Conservation (phyloP, 73 alveolate genomes). For the Urostyla sp. region DNA sequence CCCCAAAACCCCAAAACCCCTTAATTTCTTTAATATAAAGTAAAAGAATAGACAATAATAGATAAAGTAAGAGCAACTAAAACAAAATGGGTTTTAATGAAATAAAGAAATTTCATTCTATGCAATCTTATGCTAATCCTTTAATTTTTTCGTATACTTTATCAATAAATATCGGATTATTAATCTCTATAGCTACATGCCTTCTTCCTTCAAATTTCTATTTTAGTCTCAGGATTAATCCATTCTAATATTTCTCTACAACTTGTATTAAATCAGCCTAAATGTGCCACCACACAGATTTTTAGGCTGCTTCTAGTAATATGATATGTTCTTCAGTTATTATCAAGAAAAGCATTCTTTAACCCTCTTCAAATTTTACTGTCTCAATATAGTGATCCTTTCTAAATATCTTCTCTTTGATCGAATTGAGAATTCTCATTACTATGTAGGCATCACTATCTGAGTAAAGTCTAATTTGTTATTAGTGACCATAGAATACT, state of each 20-base stretch:
- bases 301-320: slow-evolving; percentile 49
- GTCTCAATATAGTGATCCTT: slow-evolving; percentile 61
- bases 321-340: slow-evolving; percentile 44
- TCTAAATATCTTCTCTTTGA: slow-evolving; percentile 17
- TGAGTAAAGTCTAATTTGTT: slow-evolving; percentile 35
- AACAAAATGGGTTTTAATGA: too few species aligned
- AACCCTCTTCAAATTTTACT: slow-evolving; percentile 16
- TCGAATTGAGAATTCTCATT: slow-evolving; percentile 21
- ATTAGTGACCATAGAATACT: slow-evolving; percentile 89
- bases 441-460: slow-evolving; percentile 46
- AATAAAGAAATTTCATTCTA: too few species aligned
- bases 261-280: slow-evolving; percentile 11
- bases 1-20: slow-evolving; percentile 29
- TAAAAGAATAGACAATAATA: too few species aligned
- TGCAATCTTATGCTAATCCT: neutral
- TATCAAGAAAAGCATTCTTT: slow-evolving; percentile 36
- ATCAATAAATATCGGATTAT: neutral
- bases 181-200: slow-evolving; percentile 23
- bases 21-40: neutral
- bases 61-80: too few species aligned
- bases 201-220: neutral
- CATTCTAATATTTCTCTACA: slow-evolving; percentile 46
- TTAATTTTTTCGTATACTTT: slow-evolving; percentile 19
- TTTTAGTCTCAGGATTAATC: slow-evolving; percentile 8
- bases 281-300: slow-evolving; percentile 56